phyloP scores from a whole-genome alignment of 1,284 basidiomycete genomes.

The Hymenochaete sp. region DNA sequence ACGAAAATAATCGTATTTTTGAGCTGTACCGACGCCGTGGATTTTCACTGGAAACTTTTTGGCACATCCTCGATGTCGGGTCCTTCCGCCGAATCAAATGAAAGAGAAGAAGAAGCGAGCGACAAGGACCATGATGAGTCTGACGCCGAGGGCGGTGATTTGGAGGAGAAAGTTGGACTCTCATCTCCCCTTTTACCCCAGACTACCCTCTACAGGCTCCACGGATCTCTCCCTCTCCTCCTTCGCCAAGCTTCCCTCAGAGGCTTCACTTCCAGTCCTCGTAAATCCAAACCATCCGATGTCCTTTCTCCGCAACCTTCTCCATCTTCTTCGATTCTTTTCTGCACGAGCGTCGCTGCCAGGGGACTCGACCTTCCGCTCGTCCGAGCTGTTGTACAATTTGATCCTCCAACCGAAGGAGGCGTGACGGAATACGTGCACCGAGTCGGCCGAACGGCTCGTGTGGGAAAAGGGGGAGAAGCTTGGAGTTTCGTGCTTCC shows the following conservation, averaged over 20 bases:
- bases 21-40: constrained; percentile 95
- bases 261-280: constrained; percentile 57
- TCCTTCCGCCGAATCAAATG: constrained; percentile 22
- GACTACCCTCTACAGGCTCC: constrained; percentile 82
- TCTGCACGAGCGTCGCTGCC: constrained; percentile 96
- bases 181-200: constrained; percentile 75
- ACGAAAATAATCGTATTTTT: constrained; percentile 89
- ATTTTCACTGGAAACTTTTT: constrained; percentile 92
- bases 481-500: constrained; percentile 91
- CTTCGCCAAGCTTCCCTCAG: constrained; percentile 78
- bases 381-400: constrained; percentile 92
- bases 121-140: constrained; percentile 25
- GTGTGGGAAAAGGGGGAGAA: constrained; percentile 81
- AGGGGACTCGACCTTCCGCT: constrained; percentile 95
- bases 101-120: constrained; percentile 24
- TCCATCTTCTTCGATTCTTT: constrained; percentile 59
- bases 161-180: constrained; percentile 39
- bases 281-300: constrained; percentile 27
- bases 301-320: constrained; percentile 20
- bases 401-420: constrained; percentile 95
- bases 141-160: constrained; percentile 16
- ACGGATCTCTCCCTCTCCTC: constrained; percentile 83
- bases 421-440: constrained; percentile 97
- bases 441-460: constrained; percentile 92
- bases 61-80: constrained; percentile 65